Conservation (phyloP, 108 stramenopile genomes). For the Stephanodiscus triporus region DNA sequence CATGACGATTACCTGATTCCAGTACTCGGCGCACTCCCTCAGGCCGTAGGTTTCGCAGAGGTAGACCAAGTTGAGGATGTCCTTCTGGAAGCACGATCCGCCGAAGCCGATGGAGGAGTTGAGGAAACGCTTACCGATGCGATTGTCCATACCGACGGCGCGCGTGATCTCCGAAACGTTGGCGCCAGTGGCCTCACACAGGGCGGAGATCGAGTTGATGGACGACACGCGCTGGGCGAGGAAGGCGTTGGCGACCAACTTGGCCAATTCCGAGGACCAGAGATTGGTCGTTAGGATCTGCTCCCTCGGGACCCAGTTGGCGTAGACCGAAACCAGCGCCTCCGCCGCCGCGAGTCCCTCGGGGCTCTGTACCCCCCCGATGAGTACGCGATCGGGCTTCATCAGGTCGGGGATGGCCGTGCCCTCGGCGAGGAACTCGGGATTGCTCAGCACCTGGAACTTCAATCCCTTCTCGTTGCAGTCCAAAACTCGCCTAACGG, state of each 20-base stretch:
- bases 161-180: slow-evolving; percentile 96
- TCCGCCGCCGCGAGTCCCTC: slow-evolving; percentile 89
- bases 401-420: slow-evolving; percentile 96
- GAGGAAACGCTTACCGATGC: slow-evolving; percentile 98
- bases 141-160: slow-evolving; percentile 96
- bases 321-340: slow-evolving; percentile 81
- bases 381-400: slow-evolving; percentile 95
- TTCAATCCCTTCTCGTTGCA: slow-evolving; percentile 93
- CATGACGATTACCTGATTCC: slow-evolving; percentile 98
- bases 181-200: slow-evolving; percentile 99
- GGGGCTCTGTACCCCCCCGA: slow-evolving; percentile 95
- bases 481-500: slow-evolving; percentile 92
- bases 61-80: slow-evolving; percentile 99
- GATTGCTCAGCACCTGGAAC: slow-evolving; percentile 96
- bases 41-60: slow-evolving; percentile 98
- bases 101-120: slow-evolving; percentile 98
- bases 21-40: slow-evolving; percentile 97
- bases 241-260: slow-evolving; percentile 99
- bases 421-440: slow-evolving; percentile 99
- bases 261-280: slow-evolving; percentile 99
- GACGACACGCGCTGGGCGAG: slow-evolving; percentile 98
- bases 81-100: slow-evolving; percentile 99
- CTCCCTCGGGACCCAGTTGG: slow-evolving; percentile 95
- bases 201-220: slow-evolving; percentile 99
- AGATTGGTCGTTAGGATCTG: slow-evolving; percentile 97